Base-by-base conservation (phyloP, 106 monocot species). In the Allium cepa region DNA sequence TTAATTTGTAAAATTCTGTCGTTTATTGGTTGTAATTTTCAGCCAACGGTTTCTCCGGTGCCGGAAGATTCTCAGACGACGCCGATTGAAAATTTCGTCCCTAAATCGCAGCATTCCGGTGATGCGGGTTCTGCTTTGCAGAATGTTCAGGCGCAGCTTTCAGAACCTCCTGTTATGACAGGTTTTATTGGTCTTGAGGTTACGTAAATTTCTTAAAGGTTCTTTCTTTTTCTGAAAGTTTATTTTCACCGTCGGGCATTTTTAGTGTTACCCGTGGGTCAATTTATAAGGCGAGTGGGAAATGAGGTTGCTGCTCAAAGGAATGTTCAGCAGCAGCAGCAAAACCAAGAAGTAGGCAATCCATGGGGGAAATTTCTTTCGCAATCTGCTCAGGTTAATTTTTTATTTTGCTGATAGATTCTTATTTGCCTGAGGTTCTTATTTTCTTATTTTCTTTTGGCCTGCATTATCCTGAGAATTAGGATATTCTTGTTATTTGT, bases 291-390 rank as follows among this genome's bases (percentile, higher is more conserved):
- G 3, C 36, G 36, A 36, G 36, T 36, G 36, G 36, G 36, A 36
- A 36, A 36, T 36, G 36, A 36, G 36, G 36, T 50, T 36, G 8
- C 50, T 51, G 67, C 4, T 67, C 67, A 13, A 51, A 18, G 52
- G 67, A 53, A 53, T 26, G 3, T 53, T 49, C 18, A 53, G 68
- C 56, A 11, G 36, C 28, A 56, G 68, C 13, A n/a, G 28, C 27
- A 69, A 46, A 53, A 28, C 56, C 36, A 28, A 9, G 68, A 45
- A 4, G 10, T 11, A 7, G 68, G 56, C 36, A 69, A 56, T 52
- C 68, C 68, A 56, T 69, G 68, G 68, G 68, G 56, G 8, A 56
- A 56, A 13, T 46, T 69, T 36, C 56, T 69, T 26, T 69, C 68
- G 17, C 68, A 69, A 16, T 69, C 56, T 56, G 53, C 68, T 53